phyloP scores from a whole-genome alignment of 2,329 filamentous ascomycete species.

The Dactylonectria estremocensis region DNA sequence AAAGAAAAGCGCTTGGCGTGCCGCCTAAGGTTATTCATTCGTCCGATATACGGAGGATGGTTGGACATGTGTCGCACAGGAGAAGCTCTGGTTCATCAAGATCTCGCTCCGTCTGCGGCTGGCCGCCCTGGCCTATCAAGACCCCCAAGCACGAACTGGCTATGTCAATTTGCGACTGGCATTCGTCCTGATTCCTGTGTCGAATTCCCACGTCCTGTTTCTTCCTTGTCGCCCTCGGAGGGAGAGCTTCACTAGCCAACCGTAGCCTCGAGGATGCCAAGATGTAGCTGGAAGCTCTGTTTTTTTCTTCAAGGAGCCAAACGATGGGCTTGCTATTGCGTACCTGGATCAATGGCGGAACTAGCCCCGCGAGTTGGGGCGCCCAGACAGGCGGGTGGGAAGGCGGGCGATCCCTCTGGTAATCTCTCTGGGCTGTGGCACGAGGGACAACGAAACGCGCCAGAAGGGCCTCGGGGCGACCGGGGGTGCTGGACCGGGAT shows the following conservation, averaged over 20 bases:
- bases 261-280: too few relatives aligned
- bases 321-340: conserved; percentile 11
- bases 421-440: not conserved
- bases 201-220: conserved; percentile 32
- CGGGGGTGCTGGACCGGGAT: not conserved
- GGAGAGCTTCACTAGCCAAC: not conserved
- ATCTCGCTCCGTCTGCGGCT: conserved; percentile 10
- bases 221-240: conserved; percentile 6
- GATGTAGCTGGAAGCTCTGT: too few relatives aligned
- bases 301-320: not conserved
- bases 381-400: not conserved
- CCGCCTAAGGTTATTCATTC: not conserved
- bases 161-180: conserved; percentile 37
- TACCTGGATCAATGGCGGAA: conserved; percentile 11
- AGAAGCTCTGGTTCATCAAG: conserved; percentile 15
- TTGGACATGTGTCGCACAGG: not conserved
- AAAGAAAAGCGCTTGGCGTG: not conserved
- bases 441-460: not conserved
- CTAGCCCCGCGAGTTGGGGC: conserved; percentile 3
- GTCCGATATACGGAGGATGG: conserved; percentile 1
- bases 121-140: conserved; percentile 2
- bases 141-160: not conserved
- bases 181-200: conserved; percentile 37
- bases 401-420: not conserved
- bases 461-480: not conserved